Percentiles rank a stretch among this genome's conserved stretches.
These are phyloP conservation scores for Camelina neglecta DNA, from an alignment of 345 rosid species.

Conservation along the genomic window DNA sequence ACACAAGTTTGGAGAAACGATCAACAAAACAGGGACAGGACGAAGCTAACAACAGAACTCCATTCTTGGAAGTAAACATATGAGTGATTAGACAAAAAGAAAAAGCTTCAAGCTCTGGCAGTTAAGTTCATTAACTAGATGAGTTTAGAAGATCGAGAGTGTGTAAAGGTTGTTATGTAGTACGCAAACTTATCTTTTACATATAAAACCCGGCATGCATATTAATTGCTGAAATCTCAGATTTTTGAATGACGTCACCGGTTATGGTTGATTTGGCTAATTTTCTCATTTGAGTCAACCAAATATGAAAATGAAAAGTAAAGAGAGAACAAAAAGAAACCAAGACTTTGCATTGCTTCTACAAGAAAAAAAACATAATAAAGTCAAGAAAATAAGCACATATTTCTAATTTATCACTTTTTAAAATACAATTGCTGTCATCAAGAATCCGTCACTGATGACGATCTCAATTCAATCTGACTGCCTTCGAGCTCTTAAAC, in stretches of 20 bases:
- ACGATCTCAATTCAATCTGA: background rate
- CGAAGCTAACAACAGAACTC: slow-evolving; percentile 64
- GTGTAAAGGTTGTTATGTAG: slow-evolving; percentile 18
- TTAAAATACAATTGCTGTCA: slow-evolving; percentile 2
- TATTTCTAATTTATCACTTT: background rate
- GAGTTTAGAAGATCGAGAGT: slow-evolving; percentile 14
- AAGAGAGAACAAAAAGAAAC: too few relatives aligned
- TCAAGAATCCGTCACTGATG: slow-evolving; percentile 35
- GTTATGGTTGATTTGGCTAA: slow-evolving; percentile 2
- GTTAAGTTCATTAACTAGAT: slow-evolving; percentile 34
- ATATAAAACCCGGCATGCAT: background rate
- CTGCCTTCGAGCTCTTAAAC: background rate
- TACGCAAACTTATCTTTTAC: slow-evolving; percentile 4
- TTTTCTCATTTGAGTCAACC: slow-evolving; percentile 16
- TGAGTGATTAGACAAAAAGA: background rate
- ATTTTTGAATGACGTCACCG: background rate
- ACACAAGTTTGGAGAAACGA: slow-evolving; percentile 37
- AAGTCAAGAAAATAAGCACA: slow-evolving; percentile 27
- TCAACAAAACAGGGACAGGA: slow-evolving; percentile 48
- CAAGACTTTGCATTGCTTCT: background rate
- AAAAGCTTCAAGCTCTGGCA: background rate
- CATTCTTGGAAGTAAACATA: slow-evolving; percentile 68
- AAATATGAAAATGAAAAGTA: background rate
- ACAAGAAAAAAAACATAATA: slow-evolving; percentile 21
- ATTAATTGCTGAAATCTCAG: background rate